Percentiles rank a stretch among this genome's conserved stretches.
Evolutionary conservation across 2,329 filamentous ascomycete species (phyloP).

Genomic region (Basipetospora chlamydospora): DNA sequence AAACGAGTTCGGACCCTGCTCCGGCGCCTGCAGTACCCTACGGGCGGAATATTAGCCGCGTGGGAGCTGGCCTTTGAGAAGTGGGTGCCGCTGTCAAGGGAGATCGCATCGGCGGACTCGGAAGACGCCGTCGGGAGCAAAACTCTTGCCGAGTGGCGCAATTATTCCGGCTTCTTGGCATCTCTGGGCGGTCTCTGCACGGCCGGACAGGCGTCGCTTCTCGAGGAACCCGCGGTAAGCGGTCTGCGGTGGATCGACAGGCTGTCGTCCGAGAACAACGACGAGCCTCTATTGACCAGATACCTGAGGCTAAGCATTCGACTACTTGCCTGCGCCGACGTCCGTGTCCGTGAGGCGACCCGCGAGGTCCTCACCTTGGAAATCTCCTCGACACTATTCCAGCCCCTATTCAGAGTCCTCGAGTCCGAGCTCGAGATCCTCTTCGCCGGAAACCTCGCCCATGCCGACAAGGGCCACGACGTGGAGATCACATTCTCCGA

Average conservation of each 20-base stretch:
- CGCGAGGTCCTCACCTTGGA: constrained; percentile 53
- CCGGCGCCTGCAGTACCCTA: constrained; percentile 45
- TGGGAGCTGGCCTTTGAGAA: constrained; percentile 53
- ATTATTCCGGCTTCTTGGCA: constrained; percentile 53
- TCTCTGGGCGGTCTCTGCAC: constrained; percentile 53
- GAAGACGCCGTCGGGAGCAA: constrained; percentile 39
- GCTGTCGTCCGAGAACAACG: constrained; percentile 40
- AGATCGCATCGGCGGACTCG: constrained; percentile 40
- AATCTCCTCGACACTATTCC: constrained; percentile 45
- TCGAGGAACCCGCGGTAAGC: constrained; percentile 43
- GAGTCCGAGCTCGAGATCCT: constrained; percentile 49
- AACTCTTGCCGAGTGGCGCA: constrained; percentile 49
- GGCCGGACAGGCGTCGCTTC: constrained; percentile 38
- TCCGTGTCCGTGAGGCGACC: constrained; percentile 51
- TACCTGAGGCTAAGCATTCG: constrained; percentile 52
- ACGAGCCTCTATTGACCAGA: constrained; percentile 43
- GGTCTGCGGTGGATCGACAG: constrained; percentile 52
- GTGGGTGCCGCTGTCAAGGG: constrained; percentile 50
- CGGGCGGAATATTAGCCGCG: constrained; percentile 49
- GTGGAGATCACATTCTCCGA: constrained; percentile 52
- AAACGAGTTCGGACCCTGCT: constrained; percentile 47
- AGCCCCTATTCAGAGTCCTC: constrained; percentile 49
- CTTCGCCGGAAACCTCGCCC: constrained; percentile 40
- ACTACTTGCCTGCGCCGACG: constrained; percentile 47
- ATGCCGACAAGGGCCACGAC: constrained; percentile 37